A percentile compares a stretch with the other conserved stretches of the same genome.
These are phyloP conservation scores for Candida odintsovae DNA, from an alignment of 805 yeast genomes.

Conservation along the genomic window DNA sequence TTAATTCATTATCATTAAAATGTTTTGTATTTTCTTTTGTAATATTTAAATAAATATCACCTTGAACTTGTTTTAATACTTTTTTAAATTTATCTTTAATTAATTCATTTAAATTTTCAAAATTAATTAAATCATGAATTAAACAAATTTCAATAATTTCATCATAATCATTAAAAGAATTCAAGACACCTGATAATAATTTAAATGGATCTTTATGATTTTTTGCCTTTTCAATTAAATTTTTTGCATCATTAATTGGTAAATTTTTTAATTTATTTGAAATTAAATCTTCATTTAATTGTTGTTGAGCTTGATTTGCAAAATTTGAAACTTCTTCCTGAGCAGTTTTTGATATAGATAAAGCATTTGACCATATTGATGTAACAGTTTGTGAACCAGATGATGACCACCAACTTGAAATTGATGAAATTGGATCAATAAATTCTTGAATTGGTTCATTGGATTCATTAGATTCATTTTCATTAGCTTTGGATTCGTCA, in stretches of 20 bases:
- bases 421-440: conserved; percentile 57
- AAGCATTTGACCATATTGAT: conserved; percentile 64
- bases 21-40: conserved; percentile 42
- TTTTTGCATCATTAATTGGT: conserved; percentile 27
- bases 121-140: conserved; percentile 61
- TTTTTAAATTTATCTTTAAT: conserved; percentile 50
- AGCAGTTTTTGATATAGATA: conserved; percentile 38
- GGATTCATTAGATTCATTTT: conserved; percentile 19
- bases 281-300: neutral
- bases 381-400: conserved; percentile 63
- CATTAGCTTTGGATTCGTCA: conserved; percentile 6
- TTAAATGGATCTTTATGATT: conserved; percentile 5
- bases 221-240: conserved; percentile 19
- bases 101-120: conserved; percentile 39
- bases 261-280: conserved; percentile 10
- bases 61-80: conserved; percentile 73
- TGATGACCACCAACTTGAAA: conserved; percentile 70
- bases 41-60: conserved; percentile 60
- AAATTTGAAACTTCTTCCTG: conserved; percentile 23
- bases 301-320: conserved; percentile 25
- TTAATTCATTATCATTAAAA: conserved; percentile 14
- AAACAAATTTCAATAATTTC: conserved; percentile 58
- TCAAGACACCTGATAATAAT: conserved; percentile 19
- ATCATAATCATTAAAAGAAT: conserved; percentile 26
- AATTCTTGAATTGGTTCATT: conserved; percentile 21